Base-by-base conservation (phyloP, 169 alveolate species). In the Plasmodium berghei region DNA sequence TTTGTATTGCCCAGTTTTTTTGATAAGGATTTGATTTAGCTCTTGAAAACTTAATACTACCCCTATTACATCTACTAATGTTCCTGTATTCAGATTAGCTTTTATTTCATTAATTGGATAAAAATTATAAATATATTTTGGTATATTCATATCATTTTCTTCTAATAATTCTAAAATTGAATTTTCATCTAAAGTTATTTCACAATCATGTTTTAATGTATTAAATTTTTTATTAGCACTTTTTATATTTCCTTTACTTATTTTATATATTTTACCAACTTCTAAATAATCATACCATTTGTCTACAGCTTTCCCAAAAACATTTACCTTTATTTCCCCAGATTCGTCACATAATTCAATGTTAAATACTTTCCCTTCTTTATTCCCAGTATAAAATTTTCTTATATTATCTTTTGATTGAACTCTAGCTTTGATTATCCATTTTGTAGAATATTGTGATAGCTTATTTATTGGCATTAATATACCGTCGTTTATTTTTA, bases 281-380 rank as follows among this genome's bases (percentile, higher is more conserved):
- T 93, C 93, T 12, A 93, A 52, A 59, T 87, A 93, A 55, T 92
- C 59, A 86, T 87, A 93, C 96, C 96, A 93, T 75, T 92, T 93
- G 42, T 86, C 93, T n/a, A 93, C 96, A 16, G 96, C 94, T 28
- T 93, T 94, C 9, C 96, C 96, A 54, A 93, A 93, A 26, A 93
- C 80, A 73, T 88, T 88, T n/a, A 92, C 96, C 24, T 93, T 66
- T 3, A 93, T 93, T 61, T 93, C 96, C 18, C 90, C 90, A 66
- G 54, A 70, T 46, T 70, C 90, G 67, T 83, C 90, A 83, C 90
- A 83, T 5, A 83, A 28, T 58, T 83, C 90, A 9, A 83, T 83
- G 22, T 56, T 83, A 24, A 83, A 83, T 4, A 83, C 80, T 28
- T 83, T 52, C 8, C 90, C 90, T 55, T 83, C 90, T 83, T 83